Conservation (phyloP, 2,329 filamentous ascomycete genomes). For the Aplosporella prunicola region DNA sequence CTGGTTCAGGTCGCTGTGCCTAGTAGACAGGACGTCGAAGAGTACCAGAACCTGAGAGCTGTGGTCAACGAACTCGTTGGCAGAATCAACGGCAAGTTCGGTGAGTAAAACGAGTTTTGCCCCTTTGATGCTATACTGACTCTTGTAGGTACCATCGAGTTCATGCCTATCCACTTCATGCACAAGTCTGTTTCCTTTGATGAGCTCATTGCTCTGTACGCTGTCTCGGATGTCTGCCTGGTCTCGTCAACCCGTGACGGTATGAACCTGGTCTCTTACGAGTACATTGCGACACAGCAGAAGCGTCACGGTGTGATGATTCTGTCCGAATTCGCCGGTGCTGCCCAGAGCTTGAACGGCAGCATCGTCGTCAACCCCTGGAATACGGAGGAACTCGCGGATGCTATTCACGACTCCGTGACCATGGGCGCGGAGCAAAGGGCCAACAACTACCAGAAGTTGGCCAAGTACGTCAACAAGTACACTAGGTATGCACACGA, state of each 20-base stretch:
- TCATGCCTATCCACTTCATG: slow-evolving; percentile 98
- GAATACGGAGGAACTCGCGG: slow-evolving; percentile 93
- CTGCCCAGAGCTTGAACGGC: slow-evolving; percentile 87
- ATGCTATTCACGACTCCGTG: slow-evolving; percentile 90
- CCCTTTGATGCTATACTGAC: neutral
- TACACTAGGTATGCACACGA: slow-evolving; percentile 60
- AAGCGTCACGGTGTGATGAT: slow-evolving; percentile 90
- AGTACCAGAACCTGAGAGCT: slow-evolving; percentile 91
- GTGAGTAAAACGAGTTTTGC: slow-evolving; percentile 30
- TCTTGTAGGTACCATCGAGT: slow-evolving; percentile 69
- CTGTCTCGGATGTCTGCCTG: slow-evolving; percentile 82
- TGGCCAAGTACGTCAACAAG: slow-evolving; percentile 92
- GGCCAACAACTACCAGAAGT: slow-evolving; percentile 76
- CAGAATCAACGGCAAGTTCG: slow-evolving; percentile 93
- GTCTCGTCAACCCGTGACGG: slow-evolving; percentile 94
- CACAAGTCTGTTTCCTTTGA: slow-evolving; percentile 94
- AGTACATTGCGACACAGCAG: slow-evolving; percentile 91
- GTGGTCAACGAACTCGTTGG: slow-evolving; percentile 96
- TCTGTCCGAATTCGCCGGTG: slow-evolving; percentile 91
- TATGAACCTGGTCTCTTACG: slow-evolving; percentile 97
- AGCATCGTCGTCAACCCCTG: slow-evolving; percentile 94
- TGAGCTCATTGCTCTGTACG: slow-evolving; percentile 87
- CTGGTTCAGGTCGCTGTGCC: slow-evolving; percentile 94
- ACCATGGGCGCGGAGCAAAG: slow-evolving; percentile 90
- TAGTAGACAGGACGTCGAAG: slow-evolving; percentile 89